phyloP scores from a whole-genome alignment of 2,329 filamentous ascomycete species.

The Coniosporium tulheliwenetii region DNA sequence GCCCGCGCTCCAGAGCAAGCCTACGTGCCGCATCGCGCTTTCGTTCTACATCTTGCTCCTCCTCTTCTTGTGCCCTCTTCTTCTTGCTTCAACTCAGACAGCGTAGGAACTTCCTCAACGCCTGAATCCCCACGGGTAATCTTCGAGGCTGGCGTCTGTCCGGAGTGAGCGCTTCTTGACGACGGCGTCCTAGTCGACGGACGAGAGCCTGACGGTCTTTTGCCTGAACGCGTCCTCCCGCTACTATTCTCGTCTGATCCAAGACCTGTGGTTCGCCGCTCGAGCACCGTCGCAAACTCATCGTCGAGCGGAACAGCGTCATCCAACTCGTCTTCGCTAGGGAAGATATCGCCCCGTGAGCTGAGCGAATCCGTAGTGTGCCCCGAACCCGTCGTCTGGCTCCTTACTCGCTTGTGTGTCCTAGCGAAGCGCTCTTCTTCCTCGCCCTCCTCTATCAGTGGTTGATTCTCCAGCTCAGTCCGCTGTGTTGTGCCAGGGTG shows the following conservation, averaged over 20 bases:
- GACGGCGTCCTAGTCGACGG: constrained; percentile 28
- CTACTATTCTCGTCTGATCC: constrained; percentile 55
- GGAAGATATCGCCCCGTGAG: constrained; percentile 79
- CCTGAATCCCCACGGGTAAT: constrained; percentile 12
- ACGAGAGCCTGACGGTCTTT: constrained; percentile 30
- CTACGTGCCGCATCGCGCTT: constrained; percentile 39
- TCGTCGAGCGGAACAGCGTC: constrained; percentile 88
- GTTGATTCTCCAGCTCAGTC: constrained; percentile 43
- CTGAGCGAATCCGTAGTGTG: constrained; percentile 75
- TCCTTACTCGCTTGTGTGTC: constrained; percentile 29
- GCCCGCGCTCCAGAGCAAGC: constrained; percentile 38
- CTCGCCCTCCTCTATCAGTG: constrained; percentile 51
- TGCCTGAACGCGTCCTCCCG: constrained; percentile 33
- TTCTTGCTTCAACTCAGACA: constrained; percentile 40
- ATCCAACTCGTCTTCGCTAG: constrained; percentile 72
- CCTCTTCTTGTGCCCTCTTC: constrained; percentile 37
- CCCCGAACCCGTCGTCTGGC: constrained; percentile 61
- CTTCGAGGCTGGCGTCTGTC: constrained; percentile 3
- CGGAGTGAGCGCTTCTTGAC: constrained; percentile 23
- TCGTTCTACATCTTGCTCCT: constrained; percentile 38
- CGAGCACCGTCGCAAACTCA: constrained; percentile 74
- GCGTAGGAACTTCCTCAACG: constrained; percentile 26
- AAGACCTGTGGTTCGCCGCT: constrained; percentile 45
- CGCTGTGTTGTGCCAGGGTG: constrained; percentile 47
- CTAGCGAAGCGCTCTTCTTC: constrained; percentile 21